Conservation (phyloP, 768 basidiomycete species). For the Tulasnella sp. region DNA sequence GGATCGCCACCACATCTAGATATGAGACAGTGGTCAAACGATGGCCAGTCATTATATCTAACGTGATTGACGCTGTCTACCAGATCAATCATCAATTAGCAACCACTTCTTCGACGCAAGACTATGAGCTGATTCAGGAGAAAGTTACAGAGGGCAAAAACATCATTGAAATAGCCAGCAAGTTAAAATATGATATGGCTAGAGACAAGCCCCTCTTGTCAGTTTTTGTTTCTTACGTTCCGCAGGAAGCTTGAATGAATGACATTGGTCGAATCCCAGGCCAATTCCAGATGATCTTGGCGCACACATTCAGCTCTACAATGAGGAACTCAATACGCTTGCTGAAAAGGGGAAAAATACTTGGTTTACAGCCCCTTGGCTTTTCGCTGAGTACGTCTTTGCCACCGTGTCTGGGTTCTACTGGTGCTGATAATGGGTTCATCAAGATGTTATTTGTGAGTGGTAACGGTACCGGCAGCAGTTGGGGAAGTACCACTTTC, state of each 20-base stretch:
- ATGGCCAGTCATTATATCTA: slow-evolving; percentile 27
- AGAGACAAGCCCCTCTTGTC: slow-evolving; percentile 59
- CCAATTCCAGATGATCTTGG: slow-evolving; percentile 65
- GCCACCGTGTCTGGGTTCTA: background rate
- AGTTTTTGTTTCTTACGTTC: slow-evolving; percentile 16
- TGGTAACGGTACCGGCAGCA: slow-evolving; percentile 9
- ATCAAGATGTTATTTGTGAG: slow-evolving; percentile 59
- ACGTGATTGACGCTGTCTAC: slow-evolving; percentile 51
- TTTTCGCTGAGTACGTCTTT: slow-evolving; percentile 79
- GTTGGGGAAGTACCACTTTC: background rate
- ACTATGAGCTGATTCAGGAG: slow-evolving; percentile 13
- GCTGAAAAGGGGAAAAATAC: slow-evolving; percentile 39
- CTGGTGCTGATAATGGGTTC: background rate
- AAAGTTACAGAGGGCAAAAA: slow-evolving; percentile 58
- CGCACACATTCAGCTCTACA: slow-evolving; percentile 57
- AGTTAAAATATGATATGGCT: slow-evolving; percentile 81
- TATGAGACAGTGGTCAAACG: slow-evolving; percentile 67
- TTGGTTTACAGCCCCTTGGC: slow-evolving; percentile 91
- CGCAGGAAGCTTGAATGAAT: background rate
- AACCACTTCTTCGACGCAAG: slow-evolving; percentile 18
- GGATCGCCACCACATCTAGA: no score
- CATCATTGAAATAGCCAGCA: slow-evolving; percentile 60
- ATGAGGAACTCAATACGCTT: slow-evolving; percentile 49
- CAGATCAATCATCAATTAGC: slow-evolving; percentile 48
- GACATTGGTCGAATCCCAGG: slow-evolving; percentile 30